phyloP scores from a whole-genome alignment of 2,329 filamentous ascomycete species.

The Microsporum canis region DNA sequence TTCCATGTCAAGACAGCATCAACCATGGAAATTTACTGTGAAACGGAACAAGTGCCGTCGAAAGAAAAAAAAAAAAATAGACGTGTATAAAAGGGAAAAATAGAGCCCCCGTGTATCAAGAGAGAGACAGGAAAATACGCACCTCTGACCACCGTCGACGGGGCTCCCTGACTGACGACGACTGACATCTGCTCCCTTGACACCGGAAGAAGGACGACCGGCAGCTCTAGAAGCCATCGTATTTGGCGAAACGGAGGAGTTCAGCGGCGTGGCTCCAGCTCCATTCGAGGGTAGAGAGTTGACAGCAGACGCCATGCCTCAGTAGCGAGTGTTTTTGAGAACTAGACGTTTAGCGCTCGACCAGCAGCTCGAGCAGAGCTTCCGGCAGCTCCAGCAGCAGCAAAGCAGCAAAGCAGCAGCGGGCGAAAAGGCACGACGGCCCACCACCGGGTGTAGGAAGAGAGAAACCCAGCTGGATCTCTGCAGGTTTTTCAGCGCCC shows the following conservation, averaged over 20 bases:
- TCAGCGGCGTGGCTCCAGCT: conserved; percentile 27
- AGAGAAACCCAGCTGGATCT: neutral
- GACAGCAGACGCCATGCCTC: conserved; percentile 32
- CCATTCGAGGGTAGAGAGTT: conserved; percentile 29
- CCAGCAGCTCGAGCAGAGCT: neutral
- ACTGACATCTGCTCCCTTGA: conserved; percentile 41
- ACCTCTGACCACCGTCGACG: conserved; percentile 45
- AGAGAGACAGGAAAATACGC: conserved; percentile 24
- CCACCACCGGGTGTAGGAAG: conserved; percentile 27
- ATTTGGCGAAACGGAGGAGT: conserved; percentile 24
- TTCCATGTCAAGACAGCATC: neutral
- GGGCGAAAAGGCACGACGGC: conserved; percentile 15
- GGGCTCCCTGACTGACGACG: conserved; percentile 48
- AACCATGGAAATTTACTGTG: neutral
- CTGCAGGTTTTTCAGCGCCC: no score
- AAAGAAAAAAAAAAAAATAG: neutral
- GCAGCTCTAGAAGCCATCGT: conserved; percentile 34
- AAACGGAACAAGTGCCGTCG: neutral
- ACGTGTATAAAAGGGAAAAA: neutral
- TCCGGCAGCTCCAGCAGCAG: neutral
- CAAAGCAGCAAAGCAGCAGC: conserved; percentile 23
- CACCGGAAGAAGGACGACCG: conserved; percentile 40
- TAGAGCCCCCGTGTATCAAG: neutral
- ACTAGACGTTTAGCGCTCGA: neutral
- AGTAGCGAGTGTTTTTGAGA: neutral